Evolutionary conservation across 257 asterid species (phyloP), one percentile per base, ranked within the genome.

Genomic region (Solanum medicagineum): DNA sequence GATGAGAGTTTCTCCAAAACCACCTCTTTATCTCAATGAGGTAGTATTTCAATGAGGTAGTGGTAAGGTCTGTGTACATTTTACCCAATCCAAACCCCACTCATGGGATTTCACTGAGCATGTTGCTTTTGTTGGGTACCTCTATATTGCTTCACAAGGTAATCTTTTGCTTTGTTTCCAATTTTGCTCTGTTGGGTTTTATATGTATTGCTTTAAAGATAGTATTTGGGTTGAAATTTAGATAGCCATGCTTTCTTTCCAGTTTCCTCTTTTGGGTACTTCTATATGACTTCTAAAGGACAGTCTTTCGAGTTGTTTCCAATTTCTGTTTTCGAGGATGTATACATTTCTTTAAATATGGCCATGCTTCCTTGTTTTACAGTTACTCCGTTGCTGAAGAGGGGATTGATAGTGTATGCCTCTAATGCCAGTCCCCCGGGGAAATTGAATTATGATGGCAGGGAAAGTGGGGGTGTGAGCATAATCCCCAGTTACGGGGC

Each of bases 381-480:
- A 86, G 84, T 83, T 10, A 84, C 62, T 74, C 88, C 91, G 3
- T 85, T 88, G 83, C 82, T 83, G 81, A 87, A 88, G 89, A 83
- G 89, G n/a, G 81, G 87, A 69, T 88, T 85, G 81, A 81, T 84
- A 55, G 63, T 77, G 51, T 63, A 81, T 81, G 86, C 90, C 86
- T 75, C 88, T 20, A 85, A 87, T 81, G 87, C 88, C 9, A 69
- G 81, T 69, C 32, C 69, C 36, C 81, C 75, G 5, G 85, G 22
- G 26, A 86, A 84, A 40, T 81, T 79, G 69, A 84, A 80, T 79
- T 88, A 90, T 56, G 87, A 87, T 8, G 89, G 87, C 69, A 84
- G 84, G 87, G 93, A 90, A 87, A 66, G 81, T 44, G 84, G 81
- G 47, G 84, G 84, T 70, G 91, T 92, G 81, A 86, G 91, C 80